A percentile compares a stretch with the other conserved stretches of the same genome.
Conservation (phyloP, 176 grass and related monocot species). For the Oryza rufipogon region DNA sequence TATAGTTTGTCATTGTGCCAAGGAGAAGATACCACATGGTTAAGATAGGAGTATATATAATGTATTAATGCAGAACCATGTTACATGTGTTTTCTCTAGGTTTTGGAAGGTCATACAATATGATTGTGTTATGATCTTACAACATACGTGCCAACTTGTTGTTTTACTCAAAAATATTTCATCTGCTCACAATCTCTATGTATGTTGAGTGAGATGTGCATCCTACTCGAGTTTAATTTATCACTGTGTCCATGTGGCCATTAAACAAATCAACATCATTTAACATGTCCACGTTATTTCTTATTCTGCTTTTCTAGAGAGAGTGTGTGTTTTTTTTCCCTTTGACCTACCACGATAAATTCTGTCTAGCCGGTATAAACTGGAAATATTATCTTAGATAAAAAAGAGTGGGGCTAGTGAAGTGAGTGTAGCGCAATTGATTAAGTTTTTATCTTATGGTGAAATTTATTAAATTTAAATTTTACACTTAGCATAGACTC, state of each 20-base stretch:
- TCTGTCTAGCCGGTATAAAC: too few species aligned
- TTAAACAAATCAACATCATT: not conserved
- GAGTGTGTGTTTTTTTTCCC: too few species aligned
- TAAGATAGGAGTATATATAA: too few species aligned
- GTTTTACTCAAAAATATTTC: not conserved
- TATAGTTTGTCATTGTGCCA: too few species aligned
- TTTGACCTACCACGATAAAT: not conserved
- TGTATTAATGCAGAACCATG: not conserved
- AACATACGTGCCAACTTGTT: not conserved
- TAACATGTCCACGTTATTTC: not conserved
- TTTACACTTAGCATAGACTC: too few species aligned
- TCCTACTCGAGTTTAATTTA: not conserved
- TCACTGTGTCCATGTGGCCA: too few species aligned
- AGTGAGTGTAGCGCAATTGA: too few species aligned
- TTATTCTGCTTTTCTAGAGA: not conserved
- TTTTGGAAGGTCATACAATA: not conserved
- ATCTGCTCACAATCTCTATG: not conserved
- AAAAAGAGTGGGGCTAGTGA: too few species aligned
- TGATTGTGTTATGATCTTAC: not conserved
- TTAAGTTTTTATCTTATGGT: too few species aligned
- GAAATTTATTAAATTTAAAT: too few species aligned
- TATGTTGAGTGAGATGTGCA: not conserved
- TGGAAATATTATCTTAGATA: too few species aligned
- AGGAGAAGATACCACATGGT: not conserved
- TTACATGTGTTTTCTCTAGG: not conserved